These are phyloP conservation scores for Aspergillus oerlinghausenensis DNA, from an alignment of 2,329 filamentous ascomycete genomes.

Conservation along the genomic window DNA sequence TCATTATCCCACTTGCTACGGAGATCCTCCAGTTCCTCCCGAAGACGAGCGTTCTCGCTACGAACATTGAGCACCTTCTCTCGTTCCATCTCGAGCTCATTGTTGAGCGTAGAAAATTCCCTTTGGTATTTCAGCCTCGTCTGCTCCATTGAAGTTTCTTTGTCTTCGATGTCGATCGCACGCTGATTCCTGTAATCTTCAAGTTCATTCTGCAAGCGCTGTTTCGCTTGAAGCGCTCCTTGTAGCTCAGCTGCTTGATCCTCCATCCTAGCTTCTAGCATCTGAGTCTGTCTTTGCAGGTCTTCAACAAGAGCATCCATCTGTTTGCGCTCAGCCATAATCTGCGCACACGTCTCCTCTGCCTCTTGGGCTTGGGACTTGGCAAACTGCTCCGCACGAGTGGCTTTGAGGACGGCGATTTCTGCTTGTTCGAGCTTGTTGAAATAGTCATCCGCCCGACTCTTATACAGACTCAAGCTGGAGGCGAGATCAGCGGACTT, in stretches of 20 bases:
- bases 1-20: conserved; percentile 98
- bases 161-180: conserved; percentile 94
- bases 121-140: conserved; percentile 96
- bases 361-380: conserved; percentile 84
- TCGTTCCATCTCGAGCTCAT: conserved; percentile 88
- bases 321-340: conserved; percentile 88
- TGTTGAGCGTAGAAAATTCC: conserved; percentile 82
- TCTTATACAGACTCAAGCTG: conserved; percentile 84
- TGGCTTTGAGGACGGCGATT: conserved; percentile 88
- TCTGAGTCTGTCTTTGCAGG: conserved; percentile 81
- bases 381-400: conserved; percentile 87
- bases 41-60: conserved; percentile 77
- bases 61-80: conserved; percentile 83
- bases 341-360: conserved; percentile 82
- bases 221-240: conserved; percentile 80
- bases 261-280: conserved; percentile 84
- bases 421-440: conserved; percentile 95
- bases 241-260: conserved; percentile 88
- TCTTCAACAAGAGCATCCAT: conserved; percentile 86
- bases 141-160: conserved; percentile 92
- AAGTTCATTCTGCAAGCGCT: conserved; percentile 90
- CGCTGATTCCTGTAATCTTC: conserved; percentile 95
- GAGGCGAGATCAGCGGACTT: conserved; percentile 78
- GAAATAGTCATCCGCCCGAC: conserved; percentile 91
- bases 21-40: conserved; percentile 94